Conservation (phyloP, 1,139 yeast genomes). For the Kodamaea ohmeri region DNA sequence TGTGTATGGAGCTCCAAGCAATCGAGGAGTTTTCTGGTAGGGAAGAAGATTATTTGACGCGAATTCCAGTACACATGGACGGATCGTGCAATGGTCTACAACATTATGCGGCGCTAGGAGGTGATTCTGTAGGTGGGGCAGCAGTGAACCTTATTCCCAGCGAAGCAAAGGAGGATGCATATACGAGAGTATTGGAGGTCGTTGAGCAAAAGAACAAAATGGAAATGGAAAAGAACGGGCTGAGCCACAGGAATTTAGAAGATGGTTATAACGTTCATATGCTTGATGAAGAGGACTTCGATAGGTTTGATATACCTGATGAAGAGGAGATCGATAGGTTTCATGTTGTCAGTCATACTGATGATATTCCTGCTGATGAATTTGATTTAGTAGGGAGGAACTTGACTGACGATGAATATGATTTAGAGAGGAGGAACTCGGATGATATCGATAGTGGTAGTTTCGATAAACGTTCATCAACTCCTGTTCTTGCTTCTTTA, state of each 20-base stretch:
- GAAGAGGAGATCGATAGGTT: too few species aligned
- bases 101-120: constrained; percentile 46
- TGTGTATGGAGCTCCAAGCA: constrained; percentile 33
- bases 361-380: too few species aligned
- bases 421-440: neutral
- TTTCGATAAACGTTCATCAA: too few species aligned
- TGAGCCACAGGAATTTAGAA: too few species aligned
- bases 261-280: too few species aligned
- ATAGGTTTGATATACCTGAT: too few species aligned
- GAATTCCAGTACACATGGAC: constrained; percentile 45
- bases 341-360: too few species aligned
- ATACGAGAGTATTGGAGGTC: constrained; percentile 30
- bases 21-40: constrained; percentile 22
- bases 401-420: too few species aligned
- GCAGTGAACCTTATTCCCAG: constrained; percentile 35
- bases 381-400: too few species aligned
- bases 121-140: constrained; percentile 35
- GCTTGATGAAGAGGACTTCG: too few species aligned
- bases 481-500: constrained; percentile 1
- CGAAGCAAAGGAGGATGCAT: constrained; percentile 33
- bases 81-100: constrained; percentile 51
- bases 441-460: too few species aligned
- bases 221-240: constrained; percentile 14
- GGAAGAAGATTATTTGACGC: constrained; percentile 25
- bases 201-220: constrained; percentile 25